Base-by-base conservation (phyloP, 129 eudicot genomes). In the Escallonia rubra region DNA sequence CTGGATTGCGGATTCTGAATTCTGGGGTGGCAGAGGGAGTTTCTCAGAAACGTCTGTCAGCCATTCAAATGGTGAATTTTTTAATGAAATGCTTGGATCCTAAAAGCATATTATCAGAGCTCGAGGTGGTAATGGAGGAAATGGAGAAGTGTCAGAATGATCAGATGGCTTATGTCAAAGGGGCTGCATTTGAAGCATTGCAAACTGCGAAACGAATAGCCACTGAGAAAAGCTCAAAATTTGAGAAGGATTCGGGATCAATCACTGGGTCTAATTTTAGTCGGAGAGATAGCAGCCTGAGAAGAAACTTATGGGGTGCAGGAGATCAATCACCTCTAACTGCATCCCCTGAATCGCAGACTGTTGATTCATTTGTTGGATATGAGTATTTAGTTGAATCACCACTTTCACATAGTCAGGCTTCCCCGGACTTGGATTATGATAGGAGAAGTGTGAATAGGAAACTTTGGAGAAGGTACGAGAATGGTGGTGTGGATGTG, bases 41-140 rank as follows among this genome's bases (percentile, higher is more conserved):
- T 69, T 86, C 98, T 43, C 98, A 84, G 58, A 89, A 93, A 69
- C 76, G 90, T 41, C 70, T 82, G 44, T 73, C 87, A 2, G 95
- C 98, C 51, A 86, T 93, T 58, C 98, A 93, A 69, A 93, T 89
- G 98, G 82, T 93, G 61, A 85, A 86, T 71, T 89, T 73, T 58
- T 46, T 93, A 43, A 86, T 93, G 92, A 89, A 82, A 80, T 82
- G 79, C 72, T 79, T 93, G 86, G 98, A 93, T 76, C 79, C 85
- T 3, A 86, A 81, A 57, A 89, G 96, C 78, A 72, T 89, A 66
- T 57, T 70, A 4, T 82, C 90, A n/a, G 98, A 93, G 74, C 48
- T 93, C 15, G 75, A 70, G 65, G 68, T 80, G 76, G 73, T 93
- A 41, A 84, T 93, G 39, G 81, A 79, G 72, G 95, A 82, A 78